phyloP scores from a whole-genome alignment of 1,284 basidiomycete genomes.

The Mrakiaceae sp. region DNA sequence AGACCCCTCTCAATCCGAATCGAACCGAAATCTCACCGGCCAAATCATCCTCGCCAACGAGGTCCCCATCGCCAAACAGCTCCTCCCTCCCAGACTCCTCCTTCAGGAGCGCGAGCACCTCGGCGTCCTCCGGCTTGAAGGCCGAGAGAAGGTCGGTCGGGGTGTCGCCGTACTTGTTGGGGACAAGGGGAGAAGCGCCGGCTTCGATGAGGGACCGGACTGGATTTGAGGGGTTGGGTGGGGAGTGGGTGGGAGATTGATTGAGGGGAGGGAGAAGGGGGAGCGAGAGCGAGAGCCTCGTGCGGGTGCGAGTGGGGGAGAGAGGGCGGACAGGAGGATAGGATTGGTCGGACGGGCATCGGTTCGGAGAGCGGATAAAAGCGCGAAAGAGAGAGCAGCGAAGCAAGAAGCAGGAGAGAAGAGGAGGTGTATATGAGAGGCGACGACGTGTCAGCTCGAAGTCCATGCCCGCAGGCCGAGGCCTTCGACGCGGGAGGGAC shows the following conservation, averaged over 20 bases:
- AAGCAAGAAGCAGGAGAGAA: neutral
- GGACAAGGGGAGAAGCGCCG: slow-evolving; percentile 2
- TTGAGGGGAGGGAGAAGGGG: neutral
- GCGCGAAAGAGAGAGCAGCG: too few species aligned
- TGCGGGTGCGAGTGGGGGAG: neutral
- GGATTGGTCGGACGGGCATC: neutral
- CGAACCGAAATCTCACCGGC: too few species aligned
- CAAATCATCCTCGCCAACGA: too few species aligned
- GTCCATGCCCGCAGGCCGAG: neutral
- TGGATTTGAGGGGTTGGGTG: neutral
- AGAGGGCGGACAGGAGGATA: too few species aligned
- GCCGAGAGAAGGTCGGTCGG: slow-evolving; percentile 11
- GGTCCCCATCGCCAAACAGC: too few species aligned
- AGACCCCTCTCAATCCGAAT: too few species aligned
- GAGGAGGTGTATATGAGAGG: neutral
- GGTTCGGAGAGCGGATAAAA: too few species aligned
- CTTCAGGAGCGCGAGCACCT: slow-evolving; percentile 1
- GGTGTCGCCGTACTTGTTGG: slow-evolving; percentile 11
- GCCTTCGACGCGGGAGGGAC: too few species aligned
- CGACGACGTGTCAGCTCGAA: neutral
- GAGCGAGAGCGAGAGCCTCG: neutral
- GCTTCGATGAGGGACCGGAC: slow-evolving; percentile 12
- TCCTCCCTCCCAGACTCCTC: neutral
- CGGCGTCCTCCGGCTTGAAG: neutral
- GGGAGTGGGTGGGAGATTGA: neutral